Base-by-base conservation (phyloP, 208 protist genomes). In the Leishmania gerbilli region DNA sequence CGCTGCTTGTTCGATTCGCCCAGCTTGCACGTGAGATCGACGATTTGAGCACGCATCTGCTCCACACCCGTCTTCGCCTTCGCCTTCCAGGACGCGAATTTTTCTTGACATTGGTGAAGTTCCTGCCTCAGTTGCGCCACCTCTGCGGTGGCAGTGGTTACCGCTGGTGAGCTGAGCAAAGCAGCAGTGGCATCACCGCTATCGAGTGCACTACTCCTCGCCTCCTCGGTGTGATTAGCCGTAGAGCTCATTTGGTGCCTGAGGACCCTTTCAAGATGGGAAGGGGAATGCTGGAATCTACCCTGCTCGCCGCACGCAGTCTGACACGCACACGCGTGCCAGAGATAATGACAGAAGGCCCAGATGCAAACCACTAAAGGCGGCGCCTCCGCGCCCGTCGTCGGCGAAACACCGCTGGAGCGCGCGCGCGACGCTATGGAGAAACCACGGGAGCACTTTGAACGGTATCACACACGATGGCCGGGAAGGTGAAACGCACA, bases 31-130 rank as follows among this genome's bases (percentile, higher is more conserved):
- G 86, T 93, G 27, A 97, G 81, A 27, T 93, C 84, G 2, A 92
- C 74, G 21, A 97, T 87, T 19, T 89, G 91, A n/a, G 74, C 67
- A 9, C 95, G 87, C 56, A 96, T 71, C 76, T 93, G 83, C n/a
- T 96, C 90, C 19, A 97, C 92, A 5, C 91, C 95, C 27, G 49
- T 55, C 71, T 98, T 90, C 6, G 93, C 89, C 80, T 93, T 92
- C 45, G 87, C 87, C 65, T 97, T 96, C 93, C 95, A 98, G 8
- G 71, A 64, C 34, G 49, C 72, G 31, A 98, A 85, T 64, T 95
- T 93, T n/a, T 89, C 79, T 58, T 94, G 72, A 17, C 87, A 88
- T 37, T 91, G 86, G 55, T 69, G 53, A 11, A 95, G 87, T 74
- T 94, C 90, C n/a, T 83, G 85, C 40, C 81, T 80, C 45, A 96